These are phyloP conservation scores for Chaetomiaceae sp. DNA, from an alignment of 2,329 filamentous ascomycete genomes.

Conservation along the genomic window DNA sequence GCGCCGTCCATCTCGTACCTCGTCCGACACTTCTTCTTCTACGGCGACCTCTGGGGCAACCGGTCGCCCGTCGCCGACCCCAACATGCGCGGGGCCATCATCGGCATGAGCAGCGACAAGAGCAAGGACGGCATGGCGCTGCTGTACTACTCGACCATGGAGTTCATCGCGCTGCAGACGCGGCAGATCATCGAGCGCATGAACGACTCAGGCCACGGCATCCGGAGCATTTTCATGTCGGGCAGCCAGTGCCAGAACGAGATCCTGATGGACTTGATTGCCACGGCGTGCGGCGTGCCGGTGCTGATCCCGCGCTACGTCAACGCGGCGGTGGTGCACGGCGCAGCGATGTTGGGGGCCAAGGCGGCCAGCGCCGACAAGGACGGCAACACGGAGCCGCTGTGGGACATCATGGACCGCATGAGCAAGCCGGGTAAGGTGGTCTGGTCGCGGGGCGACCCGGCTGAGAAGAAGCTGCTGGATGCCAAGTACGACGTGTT, in stretches of 20 bases:
- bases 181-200: constrained; percentile 91
- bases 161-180: constrained; percentile 97
- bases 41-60: constrained; percentile 96
- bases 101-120: constrained; percentile 83
- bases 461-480: constrained; percentile 71
- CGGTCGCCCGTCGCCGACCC: constrained; percentile 89
- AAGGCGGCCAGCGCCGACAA: constrained; percentile 86
- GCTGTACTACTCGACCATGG: constrained; percentile 93
- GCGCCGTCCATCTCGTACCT: constrained; percentile 81
- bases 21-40: constrained; percentile 95
- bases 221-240: constrained; percentile 96
- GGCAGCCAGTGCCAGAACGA: constrained; percentile 96
- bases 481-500: constrained; percentile 94
- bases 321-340: constrained; percentile 91
- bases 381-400: constrained; percentile 72
- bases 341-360: constrained; percentile 96
- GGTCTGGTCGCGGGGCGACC: constrained; percentile 68
- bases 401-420: constrained; percentile 97
- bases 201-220: constrained; percentile 83
- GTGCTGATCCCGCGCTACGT: constrained; percentile 92
- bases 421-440: constrained; percentile 92
- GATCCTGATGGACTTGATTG: constrained; percentile 85
- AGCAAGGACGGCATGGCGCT: constrained; percentile 81
- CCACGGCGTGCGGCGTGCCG: constrained; percentile 85
- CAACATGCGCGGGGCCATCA: constrained; percentile 84